Conservation (phyloP, 345 rosid species). For the Anastatica hierochuntica region DNA sequence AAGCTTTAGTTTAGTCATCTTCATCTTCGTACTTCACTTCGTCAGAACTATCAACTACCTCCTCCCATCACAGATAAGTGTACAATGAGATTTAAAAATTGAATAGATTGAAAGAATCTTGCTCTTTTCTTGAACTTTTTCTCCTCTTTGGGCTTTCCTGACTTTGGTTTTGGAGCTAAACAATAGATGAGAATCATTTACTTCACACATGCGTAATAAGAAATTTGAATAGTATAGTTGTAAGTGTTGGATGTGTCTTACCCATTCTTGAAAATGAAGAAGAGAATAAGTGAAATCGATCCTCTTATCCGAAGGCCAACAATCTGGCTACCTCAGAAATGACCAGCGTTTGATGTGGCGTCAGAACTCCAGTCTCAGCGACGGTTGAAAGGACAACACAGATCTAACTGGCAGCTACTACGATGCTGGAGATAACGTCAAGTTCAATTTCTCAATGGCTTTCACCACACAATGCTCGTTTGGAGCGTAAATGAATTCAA, state of each 20-base stretch:
- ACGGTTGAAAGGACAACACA: too few relatives aligned
- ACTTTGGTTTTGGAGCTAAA: constrained; percentile 59
- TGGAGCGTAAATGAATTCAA: too few relatives aligned
- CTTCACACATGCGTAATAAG: neutral
- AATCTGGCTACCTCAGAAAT: too few relatives aligned
- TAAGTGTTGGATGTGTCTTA: constrained; percentile 28
- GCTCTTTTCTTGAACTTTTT: constrained; percentile 66
- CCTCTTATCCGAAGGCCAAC: too few relatives aligned
- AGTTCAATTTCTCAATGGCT: too few relatives aligned
- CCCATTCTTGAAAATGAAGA: constrained; percentile 47
- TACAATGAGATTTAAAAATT: constrained; percentile 53
- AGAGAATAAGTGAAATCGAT: constrained; percentile 36
- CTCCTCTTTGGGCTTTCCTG: constrained; percentile 76
- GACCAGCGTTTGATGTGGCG: too few relatives aligned
- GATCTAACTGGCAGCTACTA: too few relatives aligned
- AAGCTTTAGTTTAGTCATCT: too few relatives aligned
- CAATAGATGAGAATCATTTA: neutral
- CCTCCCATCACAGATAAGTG: constrained; percentile 75
- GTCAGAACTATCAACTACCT: constrained; percentile 31
- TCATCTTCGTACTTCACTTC: constrained; percentile 51
- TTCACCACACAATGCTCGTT: too few relatives aligned
- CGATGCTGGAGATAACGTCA: too few relatives aligned
- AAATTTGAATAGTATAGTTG: neutral
- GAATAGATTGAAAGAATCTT: constrained; percentile 62
- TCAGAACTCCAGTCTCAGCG: too few relatives aligned